Conservation (phyloP, 805 yeast species). For the Scheffersomyces coipomensis region DNA sequence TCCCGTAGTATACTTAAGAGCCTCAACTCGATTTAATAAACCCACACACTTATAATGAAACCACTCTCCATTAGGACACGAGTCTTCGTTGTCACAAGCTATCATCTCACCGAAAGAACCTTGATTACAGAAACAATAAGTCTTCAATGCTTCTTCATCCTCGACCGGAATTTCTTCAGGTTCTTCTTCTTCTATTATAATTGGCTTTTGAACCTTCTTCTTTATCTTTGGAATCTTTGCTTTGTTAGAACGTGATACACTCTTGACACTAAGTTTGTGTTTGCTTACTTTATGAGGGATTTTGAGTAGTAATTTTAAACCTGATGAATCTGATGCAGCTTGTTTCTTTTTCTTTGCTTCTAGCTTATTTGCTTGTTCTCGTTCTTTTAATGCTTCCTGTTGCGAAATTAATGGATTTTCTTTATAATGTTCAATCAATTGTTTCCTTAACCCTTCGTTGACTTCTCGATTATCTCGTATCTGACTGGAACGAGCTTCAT, state of each 20-base stretch:
- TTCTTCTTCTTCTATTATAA: neutral
- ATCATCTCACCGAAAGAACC: slow-evolving; percentile 96
- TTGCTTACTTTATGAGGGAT: slow-evolving; percentile 4
- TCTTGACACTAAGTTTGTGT: no score
- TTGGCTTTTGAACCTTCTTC: neutral
- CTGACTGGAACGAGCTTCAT: slow-evolving; percentile 5
- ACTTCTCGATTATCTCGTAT: slow-evolving; percentile 7
- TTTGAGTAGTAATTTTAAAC: slow-evolving; percentile 14
- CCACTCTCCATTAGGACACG: slow-evolving; percentile 46
- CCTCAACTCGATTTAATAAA: slow-evolving; percentile 34
- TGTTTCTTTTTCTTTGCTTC: slow-evolving; percentile 1
- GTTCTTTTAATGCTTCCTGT: slow-evolving; percentile 35
- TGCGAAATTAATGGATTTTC: slow-evolving; percentile 36
- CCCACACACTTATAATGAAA: slow-evolving; percentile 47
- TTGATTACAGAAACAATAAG: slow-evolving; percentile 89
- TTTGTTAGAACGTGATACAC: neutral
- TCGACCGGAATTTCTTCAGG: slow-evolving; percentile 1
- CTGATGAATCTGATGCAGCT: slow-evolving; percentile 4
- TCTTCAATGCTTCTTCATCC: slow-evolving; percentile 20
- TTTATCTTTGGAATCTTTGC: neutral
- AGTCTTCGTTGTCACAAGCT: slow-evolving; percentile 75
- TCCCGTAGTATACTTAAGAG: slow-evolving; percentile 31
- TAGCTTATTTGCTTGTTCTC: slow-evolving; percentile 9
- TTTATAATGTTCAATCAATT: slow-evolving; percentile 32
- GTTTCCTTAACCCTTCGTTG: slow-evolving; percentile 23